Conservation (phyloP, 1,284 basidiomycete genomes). For the Fomitopsis palustris region DNA sequence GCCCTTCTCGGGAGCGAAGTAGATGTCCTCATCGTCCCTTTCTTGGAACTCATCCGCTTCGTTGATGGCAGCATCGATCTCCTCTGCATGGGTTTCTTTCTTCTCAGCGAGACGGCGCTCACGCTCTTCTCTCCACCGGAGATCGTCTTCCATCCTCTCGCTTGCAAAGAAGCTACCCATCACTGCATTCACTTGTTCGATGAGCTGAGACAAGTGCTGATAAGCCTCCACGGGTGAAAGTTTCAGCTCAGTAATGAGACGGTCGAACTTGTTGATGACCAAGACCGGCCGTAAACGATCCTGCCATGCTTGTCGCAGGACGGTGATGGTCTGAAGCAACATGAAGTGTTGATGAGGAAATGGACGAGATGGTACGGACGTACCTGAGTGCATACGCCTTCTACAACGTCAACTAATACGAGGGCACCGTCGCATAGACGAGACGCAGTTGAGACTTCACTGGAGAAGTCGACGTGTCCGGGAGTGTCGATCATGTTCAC, state of each 20-base stretch:
- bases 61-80: conserved; percentile 56
- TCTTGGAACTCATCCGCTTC: conserved; percentile 77
- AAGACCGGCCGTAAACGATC: conserved; percentile 89
- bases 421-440: conserved; percentile 94
- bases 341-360: not conserved
- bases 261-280: conserved; percentile 97
- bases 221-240: conserved; percentile 92
- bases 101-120: conserved; percentile 77
- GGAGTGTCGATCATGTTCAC: conserved; percentile 99
- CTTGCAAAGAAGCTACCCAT: conserved; percentile 96
- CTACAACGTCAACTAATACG: conserved; percentile 96
- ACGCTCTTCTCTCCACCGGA: conserved; percentile 90
- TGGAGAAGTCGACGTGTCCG: conserved; percentile 98
- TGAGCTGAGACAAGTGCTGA: conserved; percentile 88
- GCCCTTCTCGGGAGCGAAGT: conserved; percentile 94
- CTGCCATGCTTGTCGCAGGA: conserved; percentile 93
- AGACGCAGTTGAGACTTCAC: conserved; percentile 93
- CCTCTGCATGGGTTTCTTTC: conserved; percentile 66
- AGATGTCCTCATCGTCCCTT: conserved; percentile 96
- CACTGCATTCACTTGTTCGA: conserved; percentile 98
- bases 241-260: conserved; percentile 92
- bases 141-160: conserved; percentile 96
- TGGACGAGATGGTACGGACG: conserved; percentile 21
- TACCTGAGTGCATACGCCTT: conserved; percentile 97
- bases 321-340: conserved; percentile 78